Base-by-base conservation (phyloP, 1,284 basidiomycete species). In the Phaffia rhodozyma region DNA sequence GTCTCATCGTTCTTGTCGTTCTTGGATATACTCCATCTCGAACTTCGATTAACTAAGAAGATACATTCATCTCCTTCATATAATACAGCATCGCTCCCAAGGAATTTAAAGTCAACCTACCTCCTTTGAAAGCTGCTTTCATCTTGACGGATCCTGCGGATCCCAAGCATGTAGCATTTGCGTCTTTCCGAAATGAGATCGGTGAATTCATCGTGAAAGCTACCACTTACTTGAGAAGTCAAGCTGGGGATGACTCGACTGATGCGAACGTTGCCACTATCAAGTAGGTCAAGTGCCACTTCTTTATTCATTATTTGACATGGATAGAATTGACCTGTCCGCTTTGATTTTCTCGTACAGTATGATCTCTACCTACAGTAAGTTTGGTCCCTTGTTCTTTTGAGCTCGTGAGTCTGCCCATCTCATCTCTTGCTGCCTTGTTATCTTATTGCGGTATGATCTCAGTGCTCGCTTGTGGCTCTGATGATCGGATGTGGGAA, bases 231-330 rank as follows among this genome's bases (percentile, higher is more conserved):
- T 76, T 91, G 62, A 81, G 80, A 48, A 79, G 82, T 61, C 84
- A 87, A 70, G 87, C 86, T 6, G 86, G 86, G 69, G 92, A 96
- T 75, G 91, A 93, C 73, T 92, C 94, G 69, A 91, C 93, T 63
- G 96, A 98, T 73, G 86, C 89, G 13, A 84, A 96, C 67, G 78
- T 78, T 69, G 73, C 78, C 62, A 73, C 81, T 11, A 75, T 81
- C 48, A 74, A 43, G 38, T 43, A 16, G 13, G 38, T 43, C 32
- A 34, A 5, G 9, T 34, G 4, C 32, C 32, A 9, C n/a, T n/a
- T 34, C 32, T 9, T 34, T 34, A 34, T 34, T 34, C 9, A 9
- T 34, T 9, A 34, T 9, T 9, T 34, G 32, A 34, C 5, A 34
- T 9, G 7, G 13, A 43, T 16, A 11, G 38, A 16, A 11, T 11